Percentiles rank a stretch among this genome's conserved stretches.
phyloP scores from a whole-genome alignment of 2,329 filamentous ascomycete genomes.

The Colletotrichum orbiculare region DNA sequence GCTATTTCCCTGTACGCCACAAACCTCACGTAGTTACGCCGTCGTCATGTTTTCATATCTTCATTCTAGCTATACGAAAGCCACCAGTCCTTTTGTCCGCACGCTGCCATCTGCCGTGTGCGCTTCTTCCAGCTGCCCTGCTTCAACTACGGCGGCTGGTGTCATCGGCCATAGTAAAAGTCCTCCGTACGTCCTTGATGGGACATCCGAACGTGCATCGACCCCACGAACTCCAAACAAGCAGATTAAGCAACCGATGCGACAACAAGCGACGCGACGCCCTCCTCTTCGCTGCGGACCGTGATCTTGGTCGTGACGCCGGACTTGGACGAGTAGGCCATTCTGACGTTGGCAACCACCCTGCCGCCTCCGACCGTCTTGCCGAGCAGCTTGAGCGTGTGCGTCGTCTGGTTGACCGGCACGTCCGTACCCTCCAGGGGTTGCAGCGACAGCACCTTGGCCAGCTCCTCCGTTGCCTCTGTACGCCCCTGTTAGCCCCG shows the following conservation, averaged over 20 bases:
- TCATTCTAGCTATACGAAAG: slow-evolving; percentile 36
- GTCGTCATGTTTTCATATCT: slow-evolving; percentile 33
- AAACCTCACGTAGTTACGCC: background rate
- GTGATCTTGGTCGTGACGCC: slow-evolving; percentile 97
- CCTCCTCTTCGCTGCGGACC: slow-evolving; percentile 91
- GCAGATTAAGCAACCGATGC: slow-evolving; percentile 78
- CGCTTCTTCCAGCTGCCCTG: slow-evolving; percentile 12
- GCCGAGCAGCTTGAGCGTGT: slow-evolving; percentile 94
- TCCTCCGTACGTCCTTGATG: slow-evolving; percentile 30
- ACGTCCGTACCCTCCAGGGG: slow-evolving; percentile 95
- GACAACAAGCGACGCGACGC: slow-evolving; percentile 85
- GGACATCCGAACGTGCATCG: slow-evolving; percentile 34
- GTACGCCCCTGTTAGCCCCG: slow-evolving; percentile 39
- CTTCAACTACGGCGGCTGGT: slow-evolving; percentile 20
- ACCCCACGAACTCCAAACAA: slow-evolving; percentile 37
- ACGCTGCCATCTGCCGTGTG: slow-evolving; percentile 14
- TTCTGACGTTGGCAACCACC: slow-evolving; percentile 87
- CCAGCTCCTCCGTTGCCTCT: slow-evolving; percentile 94
- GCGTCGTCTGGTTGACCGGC: slow-evolving; percentile 86
- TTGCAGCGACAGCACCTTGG: slow-evolving; percentile 88
- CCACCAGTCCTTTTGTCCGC: slow-evolving; percentile 27
- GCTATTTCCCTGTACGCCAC: background rate
- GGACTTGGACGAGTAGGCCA: slow-evolving; percentile 93
- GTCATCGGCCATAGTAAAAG: slow-evolving; percentile 24
- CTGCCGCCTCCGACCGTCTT: slow-evolving; percentile 93